Percentiles rank a stretch among this genome's conserved stretches.
Conservation (phyloP, 2,329 filamentous ascomycete species). For the Fusarium miscanthi region DNA sequence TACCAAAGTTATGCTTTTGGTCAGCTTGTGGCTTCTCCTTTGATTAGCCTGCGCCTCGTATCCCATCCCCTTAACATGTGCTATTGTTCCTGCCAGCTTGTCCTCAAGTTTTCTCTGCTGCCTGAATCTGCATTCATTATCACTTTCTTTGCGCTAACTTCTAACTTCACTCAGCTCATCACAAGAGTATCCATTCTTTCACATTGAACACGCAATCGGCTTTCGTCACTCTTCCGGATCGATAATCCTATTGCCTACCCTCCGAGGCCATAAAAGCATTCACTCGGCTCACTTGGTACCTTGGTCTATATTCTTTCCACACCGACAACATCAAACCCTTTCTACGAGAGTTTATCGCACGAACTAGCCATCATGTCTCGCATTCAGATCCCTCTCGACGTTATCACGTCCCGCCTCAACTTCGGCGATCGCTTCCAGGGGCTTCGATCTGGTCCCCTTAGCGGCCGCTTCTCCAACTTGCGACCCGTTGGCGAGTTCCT, state of each 20-base stretch:
- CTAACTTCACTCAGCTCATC: slow-evolving; percentile 28
- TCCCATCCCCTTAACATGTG: slow-evolving; percentile 26
- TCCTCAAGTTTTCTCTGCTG: slow-evolving; percentile 36
- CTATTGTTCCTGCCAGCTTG: slow-evolving; percentile 38
- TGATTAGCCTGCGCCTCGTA: slow-evolving; percentile 29
- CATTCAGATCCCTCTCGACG: slow-evolving; percentile 92
- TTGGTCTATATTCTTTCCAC: slow-evolving; percentile 9
- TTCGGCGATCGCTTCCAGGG: slow-evolving; percentile 85
- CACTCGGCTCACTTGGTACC: slow-evolving; percentile 5
- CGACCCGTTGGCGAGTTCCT: slow-evolving; percentile 93
- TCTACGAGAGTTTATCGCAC: slow-evolving; percentile 21
- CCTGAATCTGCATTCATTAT: slow-evolving; percentile 21
- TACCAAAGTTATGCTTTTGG: not conserved
- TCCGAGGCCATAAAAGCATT: slow-evolving; percentile 32
- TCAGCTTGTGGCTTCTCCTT: slow-evolving; percentile 24
- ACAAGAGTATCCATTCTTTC: slow-evolving; percentile 37
- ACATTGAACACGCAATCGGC: slow-evolving; percentile 35
- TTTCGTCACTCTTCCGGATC: slow-evolving; percentile 36
- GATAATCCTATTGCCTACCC: slow-evolving; percentile 44
- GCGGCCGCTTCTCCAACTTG: slow-evolving; percentile 89
- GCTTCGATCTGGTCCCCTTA: slow-evolving; percentile 81
- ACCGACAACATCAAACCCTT: slow-evolving; percentile 11
- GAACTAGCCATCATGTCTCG: slow-evolving; percentile 72
- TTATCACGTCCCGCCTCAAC: slow-evolving; percentile 90
- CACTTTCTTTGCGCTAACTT: slow-evolving; percentile 13